phyloP scores from a whole-genome alignment of 768 basidiomycete species.

The Mycena chlorophos region DNA sequence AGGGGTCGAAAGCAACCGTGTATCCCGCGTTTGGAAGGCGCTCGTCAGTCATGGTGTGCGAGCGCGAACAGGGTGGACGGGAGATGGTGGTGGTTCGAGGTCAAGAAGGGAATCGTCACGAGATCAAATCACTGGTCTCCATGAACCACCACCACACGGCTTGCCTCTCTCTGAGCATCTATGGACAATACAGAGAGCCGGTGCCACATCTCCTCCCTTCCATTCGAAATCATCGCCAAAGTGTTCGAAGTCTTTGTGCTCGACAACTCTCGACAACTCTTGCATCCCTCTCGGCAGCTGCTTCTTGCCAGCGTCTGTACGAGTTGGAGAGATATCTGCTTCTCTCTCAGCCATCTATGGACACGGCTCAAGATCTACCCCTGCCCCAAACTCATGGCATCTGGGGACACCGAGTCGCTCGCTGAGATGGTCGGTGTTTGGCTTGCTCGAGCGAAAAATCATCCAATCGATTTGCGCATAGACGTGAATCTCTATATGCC shows the following conservation, averaged over 20 bases:
- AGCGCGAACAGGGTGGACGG: too few species aligned
- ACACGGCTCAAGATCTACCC: neutral
- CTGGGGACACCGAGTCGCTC: neutral
- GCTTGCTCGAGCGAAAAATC: neutral
- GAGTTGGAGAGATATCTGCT: neutral
- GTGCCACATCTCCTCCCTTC: neutral
- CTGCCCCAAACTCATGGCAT: neutral
- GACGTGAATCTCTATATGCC: too few species aligned
- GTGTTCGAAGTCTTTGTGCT: neutral
- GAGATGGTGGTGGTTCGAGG: too few species aligned
- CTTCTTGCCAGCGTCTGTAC: neutral
- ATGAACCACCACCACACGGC: constrained; percentile 53
- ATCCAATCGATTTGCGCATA: too few species aligned
- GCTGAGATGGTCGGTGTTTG: neutral
- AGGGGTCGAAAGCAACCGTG: too few species aligned
- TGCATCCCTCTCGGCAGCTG: neutral
- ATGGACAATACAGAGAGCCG: constrained; percentile 21
- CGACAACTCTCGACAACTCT: neutral
- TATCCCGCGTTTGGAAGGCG: too few species aligned
- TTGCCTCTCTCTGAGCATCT: constrained; percentile 28
- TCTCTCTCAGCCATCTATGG: neutral
- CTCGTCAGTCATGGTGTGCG: too few species aligned
- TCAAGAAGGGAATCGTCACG: too few species aligned
- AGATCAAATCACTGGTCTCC: too few species aligned
- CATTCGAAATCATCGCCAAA: neutral